These are phyloP conservation scores for Sarocladium brachiariae DNA, from an alignment of 2,329 filamentous ascomycete species.

Conservation along the genomic window DNA sequence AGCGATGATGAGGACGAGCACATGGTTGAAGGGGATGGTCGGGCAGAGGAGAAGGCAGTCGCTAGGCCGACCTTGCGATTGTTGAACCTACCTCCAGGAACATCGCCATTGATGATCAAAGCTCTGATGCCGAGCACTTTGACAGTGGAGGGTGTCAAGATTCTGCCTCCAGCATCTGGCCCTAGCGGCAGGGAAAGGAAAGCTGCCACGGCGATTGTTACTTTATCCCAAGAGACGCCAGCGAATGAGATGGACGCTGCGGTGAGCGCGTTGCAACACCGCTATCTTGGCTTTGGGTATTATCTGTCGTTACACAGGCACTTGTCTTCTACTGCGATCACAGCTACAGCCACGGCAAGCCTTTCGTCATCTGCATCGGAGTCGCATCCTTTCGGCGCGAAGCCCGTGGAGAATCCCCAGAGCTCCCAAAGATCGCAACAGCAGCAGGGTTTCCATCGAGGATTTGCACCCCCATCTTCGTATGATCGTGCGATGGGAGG, in stretches of 20 bases:
- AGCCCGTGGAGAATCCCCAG: constrained; percentile 44
- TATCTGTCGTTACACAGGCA: constrained; percentile 75
- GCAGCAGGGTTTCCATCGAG: constrained; percentile 43
- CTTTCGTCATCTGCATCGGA: constrained; percentile 32
- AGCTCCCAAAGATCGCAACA: constrained; percentile 28
- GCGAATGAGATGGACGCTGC: constrained; percentile 76
- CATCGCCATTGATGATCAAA: constrained; percentile 53
- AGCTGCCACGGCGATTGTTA: constrained; percentile 71
- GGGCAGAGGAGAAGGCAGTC: constrained; percentile 51
- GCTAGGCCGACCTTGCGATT: constrained; percentile 58
- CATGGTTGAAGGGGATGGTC: constrained; percentile 32
- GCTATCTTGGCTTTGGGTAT: constrained; percentile 78
- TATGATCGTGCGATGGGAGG: constrained; percentile 44
- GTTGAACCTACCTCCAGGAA: constrained; percentile 53
- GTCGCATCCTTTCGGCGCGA: constrained; percentile 73
- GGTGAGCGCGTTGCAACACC: constrained; percentile 72
- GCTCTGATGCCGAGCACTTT: constrained; percentile 53
- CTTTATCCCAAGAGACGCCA: constrained; percentile 71
- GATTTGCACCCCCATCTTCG: constrained; percentile 71
- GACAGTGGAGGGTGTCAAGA: constrained; percentile 65
- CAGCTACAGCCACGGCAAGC: constrained; percentile 28
- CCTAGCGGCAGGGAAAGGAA: constrained; percentile 56
- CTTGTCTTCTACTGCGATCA: constrained; percentile 65
- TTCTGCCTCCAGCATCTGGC: constrained; percentile 47
- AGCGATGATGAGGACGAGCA: constrained; percentile 56